Conservation (phyloP, 2,329 filamentous ascomycete genomes). For the Arthrobotrys entomopaga region DNA sequence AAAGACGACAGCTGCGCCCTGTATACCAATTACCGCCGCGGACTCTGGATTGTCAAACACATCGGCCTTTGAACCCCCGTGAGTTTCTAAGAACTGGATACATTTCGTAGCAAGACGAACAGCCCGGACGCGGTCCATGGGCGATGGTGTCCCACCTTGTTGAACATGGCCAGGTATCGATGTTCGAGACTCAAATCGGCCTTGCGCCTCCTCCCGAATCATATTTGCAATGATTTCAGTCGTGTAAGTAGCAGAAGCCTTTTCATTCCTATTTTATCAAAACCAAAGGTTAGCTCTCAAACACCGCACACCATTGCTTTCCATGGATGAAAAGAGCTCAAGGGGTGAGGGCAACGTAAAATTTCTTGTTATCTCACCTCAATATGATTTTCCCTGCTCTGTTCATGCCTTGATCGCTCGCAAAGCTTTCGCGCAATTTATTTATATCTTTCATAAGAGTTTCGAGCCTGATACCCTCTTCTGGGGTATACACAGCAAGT, state of each 20-base stretch:
- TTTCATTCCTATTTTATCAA: constrained; percentile 73
- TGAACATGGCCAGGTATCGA: constrained; percentile 94
- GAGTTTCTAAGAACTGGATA: constrained; percentile 87
- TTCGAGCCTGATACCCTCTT: constrained; percentile 92
- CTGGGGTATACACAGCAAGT: constrained; percentile 92
- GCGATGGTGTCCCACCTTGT: constrained; percentile 89
- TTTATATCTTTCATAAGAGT: constrained; percentile 92
- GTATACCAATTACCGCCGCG: constrained; percentile 87
- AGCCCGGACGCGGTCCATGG: constrained; percentile 95
- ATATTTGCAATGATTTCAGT: constrained; percentile 95
- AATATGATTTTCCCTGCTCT: constrained; percentile 94
- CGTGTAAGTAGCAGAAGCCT: constrained; percentile 86
- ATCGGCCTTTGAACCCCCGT: constrained; percentile 73
- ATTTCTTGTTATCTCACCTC: constrained; percentile 46
- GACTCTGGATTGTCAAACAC: constrained; percentile 76
- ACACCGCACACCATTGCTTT: too few species aligned
- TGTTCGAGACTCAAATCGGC: constrained; percentile 89
- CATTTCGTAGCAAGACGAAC: constrained; percentile 93
- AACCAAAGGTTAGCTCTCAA: too few species aligned
- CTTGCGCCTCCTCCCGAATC: constrained; percentile 90
- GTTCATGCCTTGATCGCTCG: constrained; percentile 83
- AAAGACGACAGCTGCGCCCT: constrained; percentile 89
- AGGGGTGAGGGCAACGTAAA: too few species aligned
- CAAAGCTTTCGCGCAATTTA: constrained; percentile 85
- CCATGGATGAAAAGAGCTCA: too few species aligned